Conservation (phyloP, 345 rosid species). For the Salix caprea region DNA sequence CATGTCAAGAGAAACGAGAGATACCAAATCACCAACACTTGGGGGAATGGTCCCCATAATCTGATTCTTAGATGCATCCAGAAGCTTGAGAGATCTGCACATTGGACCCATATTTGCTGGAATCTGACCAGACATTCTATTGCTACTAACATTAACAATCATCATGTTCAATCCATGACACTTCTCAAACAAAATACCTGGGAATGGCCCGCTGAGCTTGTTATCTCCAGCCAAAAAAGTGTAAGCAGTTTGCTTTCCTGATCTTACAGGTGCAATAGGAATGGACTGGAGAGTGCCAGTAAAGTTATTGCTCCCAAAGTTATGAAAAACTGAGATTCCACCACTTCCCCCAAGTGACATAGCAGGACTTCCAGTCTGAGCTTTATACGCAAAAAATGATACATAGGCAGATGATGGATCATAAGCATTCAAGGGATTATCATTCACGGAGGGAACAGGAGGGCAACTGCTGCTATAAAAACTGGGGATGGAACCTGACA, state of each 20-base stretch:
- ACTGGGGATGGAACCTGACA: conserved; percentile 69
- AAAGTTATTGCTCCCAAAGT: conserved; percentile 70
- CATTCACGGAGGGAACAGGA: conserved; percentile 30
- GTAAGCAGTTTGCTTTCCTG: conserved; percentile 49
- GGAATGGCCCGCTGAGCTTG: conserved; percentile 49
- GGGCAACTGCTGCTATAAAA: conserved; percentile 47
- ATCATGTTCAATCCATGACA: conserved; percentile 38
- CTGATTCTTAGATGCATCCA: conserved; percentile 52
- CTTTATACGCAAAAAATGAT: conserved; percentile 44
- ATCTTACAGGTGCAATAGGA: conserved; percentile 55
- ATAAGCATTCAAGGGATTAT: conserved; percentile 26
- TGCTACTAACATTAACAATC: conserved; percentile 52
- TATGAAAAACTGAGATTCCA: conserved; percentile 49
- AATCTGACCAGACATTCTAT: conserved; percentile 44
- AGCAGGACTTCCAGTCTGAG: conserved; percentile 36
- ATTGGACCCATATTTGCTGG: conserved; percentile 34
- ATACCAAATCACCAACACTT: conserved; percentile 35
- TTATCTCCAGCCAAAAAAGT: conserved; percentile 52
- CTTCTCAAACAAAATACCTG: conserved; percentile 36
- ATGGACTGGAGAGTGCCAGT: conserved; percentile 51
- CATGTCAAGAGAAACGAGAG: conserved; percentile 46
- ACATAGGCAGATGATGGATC: conserved; percentile 49
- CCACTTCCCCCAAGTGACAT: conserved; percentile 32
- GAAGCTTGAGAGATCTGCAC: conserved; percentile 46
- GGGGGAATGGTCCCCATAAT: conserved; percentile 45